Base-by-base conservation (phyloP, 2,329 filamentous ascomycete species). In the Xylariaceae sp. region DNA sequence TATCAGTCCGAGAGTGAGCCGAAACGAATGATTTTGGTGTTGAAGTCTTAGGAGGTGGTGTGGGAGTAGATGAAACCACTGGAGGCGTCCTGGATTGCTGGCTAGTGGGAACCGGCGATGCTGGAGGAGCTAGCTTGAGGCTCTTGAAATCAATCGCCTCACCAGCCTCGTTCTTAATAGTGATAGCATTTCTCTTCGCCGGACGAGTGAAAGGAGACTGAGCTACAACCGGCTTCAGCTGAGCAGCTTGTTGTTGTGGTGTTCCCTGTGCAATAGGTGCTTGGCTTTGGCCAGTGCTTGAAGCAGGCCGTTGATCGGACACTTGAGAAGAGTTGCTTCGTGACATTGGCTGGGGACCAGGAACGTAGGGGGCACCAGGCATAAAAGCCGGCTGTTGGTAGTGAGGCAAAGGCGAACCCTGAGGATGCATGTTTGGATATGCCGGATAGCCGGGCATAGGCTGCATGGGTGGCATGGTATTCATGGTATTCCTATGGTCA, bases 111-210 rank as follows among this genome's bases (percentile, higher is more conserved):
- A 81, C 80, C 5, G 86, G 82, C 2, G 85, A 85, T 2, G 81
- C 76, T 3, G 85, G 83, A 0, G 83, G 28, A 3, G 48, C 28
- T 3, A 47, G 74, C 72, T 85, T 86, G 60, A 84, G 76, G 52
- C 76, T 84, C 71, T 78, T 90, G 78, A 81, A 83, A 66, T 92
- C 87, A 11, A 97, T 79, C 26, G 87, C 85, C 71, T 95, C 91
- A 61, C 92, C 93, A 53, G 88, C 83, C 26, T 88, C 83, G 69
- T 92, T 91, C 80, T 92, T 96, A 79, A 97, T 96, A 45, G 87
- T 81, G 64, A 97, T 89, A 1, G 89, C 87, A 44, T 85, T 92
- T 80, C 89, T 91, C 72, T 80, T 81, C 17, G 78, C 78, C 23
- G 70, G 69, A 67, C 81, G 84, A 71, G 78, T 72, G 56, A 83